A percentile compares a stretch with the other conserved stretches of the same genome.
phyloP scores from a whole-genome alignment of 805 yeast species.

The Saturnispora gosingensis region DNA sequence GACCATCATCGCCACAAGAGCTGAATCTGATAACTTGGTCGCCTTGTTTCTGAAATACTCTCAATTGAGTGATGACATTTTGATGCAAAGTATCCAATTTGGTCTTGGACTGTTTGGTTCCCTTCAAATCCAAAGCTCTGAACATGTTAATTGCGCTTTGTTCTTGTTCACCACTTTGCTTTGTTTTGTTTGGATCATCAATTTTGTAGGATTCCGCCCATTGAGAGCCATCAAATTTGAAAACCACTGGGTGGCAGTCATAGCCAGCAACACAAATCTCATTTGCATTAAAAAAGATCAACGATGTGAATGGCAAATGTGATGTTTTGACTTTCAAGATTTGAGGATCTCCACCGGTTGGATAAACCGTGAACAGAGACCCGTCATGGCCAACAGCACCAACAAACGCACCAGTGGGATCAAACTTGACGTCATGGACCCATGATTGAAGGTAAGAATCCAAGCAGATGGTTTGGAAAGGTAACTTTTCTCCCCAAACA shows the following conservation, averaged over 20 bases:
- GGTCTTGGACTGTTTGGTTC: constrained; percentile 44
- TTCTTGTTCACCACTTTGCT: constrained; percentile 48
- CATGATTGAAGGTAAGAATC: constrained; percentile 74
- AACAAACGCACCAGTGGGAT: constrained; percentile 66
- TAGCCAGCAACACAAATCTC: constrained; percentile 83
- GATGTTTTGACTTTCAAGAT: constrained; percentile 45
- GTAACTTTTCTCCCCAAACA: constrained; percentile 91
- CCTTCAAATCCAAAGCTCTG: constrained; percentile 91
- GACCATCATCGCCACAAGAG: constrained; percentile 85
- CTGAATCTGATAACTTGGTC: constrained; percentile 45
- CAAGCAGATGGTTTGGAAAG: constrained; percentile 86
- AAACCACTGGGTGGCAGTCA: constrained; percentile 78
- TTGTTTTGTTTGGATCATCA: constrained; percentile 45
- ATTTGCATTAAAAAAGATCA: constrained; percentile 58
- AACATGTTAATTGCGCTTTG: constrained; percentile 87
- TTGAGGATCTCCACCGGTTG: constrained; percentile 55
- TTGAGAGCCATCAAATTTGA: constrained; percentile 61
- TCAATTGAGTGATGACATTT: constrained; percentile 70
- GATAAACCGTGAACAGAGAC: constrained; percentile 64
- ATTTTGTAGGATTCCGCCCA: constrained; percentile 46
- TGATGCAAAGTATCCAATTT: constrained; percentile 75
- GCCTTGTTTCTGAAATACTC: constrained; percentile 41
- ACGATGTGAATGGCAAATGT: constrained; percentile 70
- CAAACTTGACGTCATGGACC: constrained; percentile 85
- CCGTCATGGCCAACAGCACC: constrained; percentile 86